phyloP scores from a whole-genome alignment of 2,329 filamentous ascomycete genomes.

The Xylaria multiplex region DNA sequence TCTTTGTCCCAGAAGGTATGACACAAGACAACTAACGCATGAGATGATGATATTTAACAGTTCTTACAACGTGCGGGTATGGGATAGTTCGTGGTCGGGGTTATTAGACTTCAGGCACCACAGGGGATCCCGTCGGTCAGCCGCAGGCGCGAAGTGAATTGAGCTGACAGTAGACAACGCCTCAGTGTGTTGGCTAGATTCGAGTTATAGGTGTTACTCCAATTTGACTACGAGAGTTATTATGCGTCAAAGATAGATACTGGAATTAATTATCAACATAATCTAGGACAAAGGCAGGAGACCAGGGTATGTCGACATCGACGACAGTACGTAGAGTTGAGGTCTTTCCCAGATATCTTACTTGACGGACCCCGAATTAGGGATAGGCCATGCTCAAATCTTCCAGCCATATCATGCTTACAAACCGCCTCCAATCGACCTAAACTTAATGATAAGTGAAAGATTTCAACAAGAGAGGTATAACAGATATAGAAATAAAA shows the following conservation, averaged over 20 bases:
- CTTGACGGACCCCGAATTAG: constrained; percentile 26
- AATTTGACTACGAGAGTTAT: neutral
- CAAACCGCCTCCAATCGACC: constrained; percentile 48
- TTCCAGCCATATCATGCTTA: neutral
- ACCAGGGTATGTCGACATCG: neutral
- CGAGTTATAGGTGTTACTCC: neutral
- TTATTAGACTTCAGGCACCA: neutral
- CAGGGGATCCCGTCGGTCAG: neutral
- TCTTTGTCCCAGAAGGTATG: no score
- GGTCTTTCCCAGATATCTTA: neutral
- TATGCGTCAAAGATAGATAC: no score
- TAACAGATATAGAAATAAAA: constrained; percentile 13
- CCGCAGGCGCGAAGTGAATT: neutral
- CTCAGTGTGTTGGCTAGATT: neutral
- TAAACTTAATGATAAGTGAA: constrained; percentile 25
- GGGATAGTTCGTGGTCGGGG: neutral
- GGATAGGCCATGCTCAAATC: neutral
- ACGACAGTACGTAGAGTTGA: neutral
- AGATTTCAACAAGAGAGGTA: constrained; percentile 4
- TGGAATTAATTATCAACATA: no score
- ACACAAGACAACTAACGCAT: neutral
- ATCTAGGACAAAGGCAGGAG: neutral
- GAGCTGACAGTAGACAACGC: neutral
- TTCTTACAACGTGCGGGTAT: neutral
- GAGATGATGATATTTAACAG: neutral